These are phyloP conservation scores for Bimuria novae-zelandiae DNA, from an alignment of 2,329 filamentous ascomycete genomes.

Conservation along the genomic window DNA sequence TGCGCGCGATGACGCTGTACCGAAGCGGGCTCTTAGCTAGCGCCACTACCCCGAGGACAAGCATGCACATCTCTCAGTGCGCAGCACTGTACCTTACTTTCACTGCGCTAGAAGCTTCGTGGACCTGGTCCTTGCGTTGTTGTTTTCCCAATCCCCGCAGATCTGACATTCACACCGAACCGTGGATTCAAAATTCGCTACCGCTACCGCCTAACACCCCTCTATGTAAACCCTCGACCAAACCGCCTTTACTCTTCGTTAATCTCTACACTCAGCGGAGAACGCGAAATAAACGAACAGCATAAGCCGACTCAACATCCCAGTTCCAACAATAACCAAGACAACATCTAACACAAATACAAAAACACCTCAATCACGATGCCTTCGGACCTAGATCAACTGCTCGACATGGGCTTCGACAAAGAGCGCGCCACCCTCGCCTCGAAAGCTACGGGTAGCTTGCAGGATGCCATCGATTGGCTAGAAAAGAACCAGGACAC, in stretches of 20 bases:
- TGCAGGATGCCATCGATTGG: conserved; percentile 92
- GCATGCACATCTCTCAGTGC: background rate
- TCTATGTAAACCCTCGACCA: background rate
- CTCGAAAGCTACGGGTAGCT: conserved; percentile 77
- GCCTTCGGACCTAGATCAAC: conserved; percentile 62
- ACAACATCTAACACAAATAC: background rate
- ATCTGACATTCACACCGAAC: background rate
- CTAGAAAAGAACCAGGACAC: conserved; percentile 90
- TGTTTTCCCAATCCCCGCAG: background rate
- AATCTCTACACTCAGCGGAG: too few species aligned
- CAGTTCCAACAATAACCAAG: background rate
- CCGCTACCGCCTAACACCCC: conserved; percentile 10
- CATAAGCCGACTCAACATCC: too few species aligned
- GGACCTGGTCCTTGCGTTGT: background rate
- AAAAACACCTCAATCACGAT: conserved; percentile 33
- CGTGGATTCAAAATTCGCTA: background rate
- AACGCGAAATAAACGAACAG: too few species aligned
- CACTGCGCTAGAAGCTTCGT: background rate
- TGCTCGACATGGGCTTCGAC: conserved; percentile 78
- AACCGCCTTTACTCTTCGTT: background rate
- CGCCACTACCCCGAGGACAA: background rate
- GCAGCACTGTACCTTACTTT: background rate
- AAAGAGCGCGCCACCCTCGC: conserved; percentile 80
- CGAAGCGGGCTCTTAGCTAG: background rate
- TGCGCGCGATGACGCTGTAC: conserved; percentile 1